Conservation (phyloP, 2,329 filamentous ascomycete species). For the Diplocarpon mali region DNA sequence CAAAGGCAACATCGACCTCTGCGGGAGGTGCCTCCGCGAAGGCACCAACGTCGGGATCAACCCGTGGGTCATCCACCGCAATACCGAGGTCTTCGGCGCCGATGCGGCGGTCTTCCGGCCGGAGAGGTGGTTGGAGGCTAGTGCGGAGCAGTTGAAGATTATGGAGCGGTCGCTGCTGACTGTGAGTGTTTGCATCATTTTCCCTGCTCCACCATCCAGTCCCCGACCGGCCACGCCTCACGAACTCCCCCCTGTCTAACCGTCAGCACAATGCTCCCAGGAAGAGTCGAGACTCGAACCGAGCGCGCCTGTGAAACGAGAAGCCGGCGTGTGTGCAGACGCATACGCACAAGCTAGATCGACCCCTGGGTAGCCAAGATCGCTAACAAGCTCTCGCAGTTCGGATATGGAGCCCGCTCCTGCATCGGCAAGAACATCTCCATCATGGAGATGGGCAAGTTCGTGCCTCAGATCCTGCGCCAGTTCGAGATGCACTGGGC, state of each 20-base stretch:
- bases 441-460: constrained; percentile 51
- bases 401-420: constrained; percentile 59
- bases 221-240: too few relatives aligned
- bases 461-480: constrained; percentile 49
- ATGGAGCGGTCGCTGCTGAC: too few relatives aligned
- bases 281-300: too few relatives aligned
- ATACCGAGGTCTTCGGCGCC: constrained; percentile 54
- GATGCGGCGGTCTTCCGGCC: constrained; percentile 57
- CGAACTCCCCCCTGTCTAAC: too few relatives aligned
- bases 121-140: constrained; percentile 48
- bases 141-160: constrained; percentile 40
- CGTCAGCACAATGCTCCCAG: too few relatives aligned
- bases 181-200: too few relatives aligned
- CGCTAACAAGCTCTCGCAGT: too few relatives aligned
- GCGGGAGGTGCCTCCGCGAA: constrained; percentile 49
- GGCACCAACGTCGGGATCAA: constrained; percentile 67
- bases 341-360: too few relatives aligned
- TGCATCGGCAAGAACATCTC: constrained; percentile 61
- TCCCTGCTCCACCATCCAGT: too few relatives aligned
- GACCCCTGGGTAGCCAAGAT: too few relatives aligned
- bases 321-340: too few relatives aligned
- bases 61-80: constrained; percentile 63
- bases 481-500: constrained; percentile 50
- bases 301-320: too few relatives aligned
- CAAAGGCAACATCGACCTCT: constrained; percentile 48